Evolutionary conservation across 768 basidiomycete genomes (phyloP), one percentile per base, ranked within the genome.

Genomic region (Agaricus blazei): DNA sequence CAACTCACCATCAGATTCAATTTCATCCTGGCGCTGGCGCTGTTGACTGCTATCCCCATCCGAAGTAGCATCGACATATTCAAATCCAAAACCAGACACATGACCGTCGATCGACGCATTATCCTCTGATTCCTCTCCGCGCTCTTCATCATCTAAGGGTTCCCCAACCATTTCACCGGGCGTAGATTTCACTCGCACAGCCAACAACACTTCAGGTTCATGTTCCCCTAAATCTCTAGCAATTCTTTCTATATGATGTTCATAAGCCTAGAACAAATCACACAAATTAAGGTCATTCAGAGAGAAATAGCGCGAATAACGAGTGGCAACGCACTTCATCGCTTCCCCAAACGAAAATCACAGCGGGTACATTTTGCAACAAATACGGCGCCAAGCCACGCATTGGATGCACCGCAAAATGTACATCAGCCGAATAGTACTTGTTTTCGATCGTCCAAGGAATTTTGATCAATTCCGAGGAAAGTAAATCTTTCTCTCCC

Each of bases 361-460:
- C 68, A 9, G 91, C 91, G 23, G 90, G 89, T 5, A 83, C 76
- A 45, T 72, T 69, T 37, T 69, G 68, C 15, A 78, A 69, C 19
- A 74, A 67, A 44, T 73, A 65, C 15, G 74, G 68, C 29, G 67
- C 67, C 57, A 81, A 72, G 9, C 75, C 72, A 29, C 72, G 69
- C 51, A 82, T 65, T 15, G 76, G 70, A 52, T 77, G 76, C 9
- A 76, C 71, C 34, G 81, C 70, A 64, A 93, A 91, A 58, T 84
- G 82, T 6, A 93, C 86, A 56, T 79, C 74, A 1, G 90, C 91
- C 12, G 80, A 80, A 70, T 93, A 93, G 69, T 93, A 93, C 66
- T 81, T 85, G 73, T 92, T 92, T 50, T 70, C 69, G 58, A 92
- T 87, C 41, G 80, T 87, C 89, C 88, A 92, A 9, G 86, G 84